Evolutionary conservation across 2,329 filamentous ascomycete species (phyloP), one percentile per base, ranked within the genome.

Genomic region (Colletotrichum noveboracense): DNA sequence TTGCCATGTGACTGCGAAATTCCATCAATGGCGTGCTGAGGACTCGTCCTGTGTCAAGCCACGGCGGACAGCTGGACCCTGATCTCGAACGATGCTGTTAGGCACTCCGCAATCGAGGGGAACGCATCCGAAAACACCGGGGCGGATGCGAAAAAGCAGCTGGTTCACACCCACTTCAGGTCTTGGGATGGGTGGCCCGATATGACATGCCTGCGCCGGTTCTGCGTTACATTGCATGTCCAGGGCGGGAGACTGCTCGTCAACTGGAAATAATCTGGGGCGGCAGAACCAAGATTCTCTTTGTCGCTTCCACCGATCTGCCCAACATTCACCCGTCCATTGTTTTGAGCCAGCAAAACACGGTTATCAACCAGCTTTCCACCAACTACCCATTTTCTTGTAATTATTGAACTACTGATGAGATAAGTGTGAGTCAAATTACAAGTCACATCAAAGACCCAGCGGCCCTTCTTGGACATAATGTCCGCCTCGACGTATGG

Each of bases 21-120:
- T 66, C 74, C 74, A 75, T 76, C 74, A 76, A 76, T 76, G 28
- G 30, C 52, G 52, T 61, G 24, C 18, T 58, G n/a, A 36, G 24
- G n/a, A 36, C 56, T 32, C 32, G 21, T 18, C 28, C 28, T 8
- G 21, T 30, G 18, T 16, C 61, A 36, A 64, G 34, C 26, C 56
- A 65, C 38, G 43, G 64, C 64, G 26, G 32, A 36, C 21, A 70
- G 34, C 58, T 65, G 70, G 70, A 65, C 43, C 58, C 70, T 68
- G 36, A 58, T 55, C 66, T 75, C 68, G 56, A 60, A 28, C 64
- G 70, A 52, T 65, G n/a, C n/a, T 21, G n/a, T 52, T 52, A 52
- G 43, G 18, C 28, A 58, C 36, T 72, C 55, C 38, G 64, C 56
- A 56, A 43, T 75, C 24, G 32, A 75, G 28, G 43, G 38, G 38